These are phyloP conservation scores for Brassica carinata DNA, from an alignment of 345 rosid species.

Conservation along the genomic window DNA sequence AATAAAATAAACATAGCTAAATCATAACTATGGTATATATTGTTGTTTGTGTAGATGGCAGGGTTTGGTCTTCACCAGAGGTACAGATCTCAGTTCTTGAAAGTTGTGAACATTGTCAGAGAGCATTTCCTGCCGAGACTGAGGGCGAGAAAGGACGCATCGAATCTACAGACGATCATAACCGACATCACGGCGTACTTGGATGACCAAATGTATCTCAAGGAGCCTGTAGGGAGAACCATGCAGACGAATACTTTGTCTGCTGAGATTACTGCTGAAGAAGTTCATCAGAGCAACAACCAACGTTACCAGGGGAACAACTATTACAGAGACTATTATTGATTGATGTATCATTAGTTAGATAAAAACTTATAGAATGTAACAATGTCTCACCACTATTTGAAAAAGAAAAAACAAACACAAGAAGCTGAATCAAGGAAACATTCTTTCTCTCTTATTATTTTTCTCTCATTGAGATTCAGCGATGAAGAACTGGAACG, in stretches of 20 bases:
- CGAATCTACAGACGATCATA: constrained; percentile 48
- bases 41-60: constrained; percentile 43
- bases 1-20: not conserved
- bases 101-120: constrained; percentile 54
- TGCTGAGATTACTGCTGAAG: constrained; percentile 43
- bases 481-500: constrained; percentile 19
- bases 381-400: constrained; percentile 2
- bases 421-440: not conserved
- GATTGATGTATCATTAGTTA: not conserved
- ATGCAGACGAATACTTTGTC: constrained; percentile 52
- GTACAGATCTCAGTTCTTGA: constrained; percentile 72
- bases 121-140: constrained; percentile 58
- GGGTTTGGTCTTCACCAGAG: constrained; percentile 66
- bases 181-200: constrained; percentile 57
- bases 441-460: not conserved
- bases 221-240: constrained; percentile 70
- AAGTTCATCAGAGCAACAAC: constrained; percentile 29
- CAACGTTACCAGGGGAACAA: constrained; percentile 25
- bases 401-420: not conserved
- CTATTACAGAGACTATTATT: constrained; percentile 3
- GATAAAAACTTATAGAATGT: not conserved
- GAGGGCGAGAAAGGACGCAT: constrained; percentile 46
- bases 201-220: constrained; percentile 56
- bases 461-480: not conserved
- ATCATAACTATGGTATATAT: not conserved